These are phyloP conservation scores for Kingdonia uniflora DNA, from an alignment of 164 flowering plant species.

Conservation along the genomic window DNA sequence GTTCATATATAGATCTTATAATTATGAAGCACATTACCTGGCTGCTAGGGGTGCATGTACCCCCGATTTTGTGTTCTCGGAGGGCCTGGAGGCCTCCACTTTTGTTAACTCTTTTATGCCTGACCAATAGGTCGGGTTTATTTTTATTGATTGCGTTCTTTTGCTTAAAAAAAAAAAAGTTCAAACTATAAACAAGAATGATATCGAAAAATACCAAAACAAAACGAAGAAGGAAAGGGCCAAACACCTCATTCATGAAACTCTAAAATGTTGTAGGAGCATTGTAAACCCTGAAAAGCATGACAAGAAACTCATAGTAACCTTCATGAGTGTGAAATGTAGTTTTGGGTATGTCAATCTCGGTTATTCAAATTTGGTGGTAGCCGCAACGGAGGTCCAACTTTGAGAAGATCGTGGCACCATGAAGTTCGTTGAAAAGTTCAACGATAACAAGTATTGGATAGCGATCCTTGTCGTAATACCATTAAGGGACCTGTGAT, in stretches of 20 bases:
- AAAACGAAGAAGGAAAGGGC: not conserved
- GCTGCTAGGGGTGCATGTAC: too few relatives aligned
- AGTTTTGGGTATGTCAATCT: not conserved
- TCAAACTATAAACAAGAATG: too few relatives aligned
- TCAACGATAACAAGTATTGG: conserved; percentile 1
- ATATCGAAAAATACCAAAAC: conserved; percentile 1
- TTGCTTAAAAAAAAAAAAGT: too few relatives aligned
- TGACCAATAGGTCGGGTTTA: too few relatives aligned
- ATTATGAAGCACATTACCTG: too few relatives aligned
- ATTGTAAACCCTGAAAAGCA: conserved; percentile 5
- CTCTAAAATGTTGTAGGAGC: conserved; percentile 4
- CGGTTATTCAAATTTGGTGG: not conserved
- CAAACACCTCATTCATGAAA: not conserved
- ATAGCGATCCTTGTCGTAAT: not conserved
- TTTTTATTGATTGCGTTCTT: too few relatives aligned
- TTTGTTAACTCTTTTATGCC: too few relatives aligned
- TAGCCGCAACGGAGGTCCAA: not conserved
- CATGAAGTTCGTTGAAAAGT: not conserved
- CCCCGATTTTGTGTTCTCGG: too few relatives aligned
- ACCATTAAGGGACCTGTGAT: not conserved
- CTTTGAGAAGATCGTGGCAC: not conserved
- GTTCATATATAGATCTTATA: too few relatives aligned
- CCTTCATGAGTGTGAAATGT: not conserved
- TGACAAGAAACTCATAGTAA: not conserved
- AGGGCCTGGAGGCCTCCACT: too few relatives aligned